Conservation (phyloP, 495 filamentous ascomycete species). For the Pseudomonodictys pantanalensis region DNA sequence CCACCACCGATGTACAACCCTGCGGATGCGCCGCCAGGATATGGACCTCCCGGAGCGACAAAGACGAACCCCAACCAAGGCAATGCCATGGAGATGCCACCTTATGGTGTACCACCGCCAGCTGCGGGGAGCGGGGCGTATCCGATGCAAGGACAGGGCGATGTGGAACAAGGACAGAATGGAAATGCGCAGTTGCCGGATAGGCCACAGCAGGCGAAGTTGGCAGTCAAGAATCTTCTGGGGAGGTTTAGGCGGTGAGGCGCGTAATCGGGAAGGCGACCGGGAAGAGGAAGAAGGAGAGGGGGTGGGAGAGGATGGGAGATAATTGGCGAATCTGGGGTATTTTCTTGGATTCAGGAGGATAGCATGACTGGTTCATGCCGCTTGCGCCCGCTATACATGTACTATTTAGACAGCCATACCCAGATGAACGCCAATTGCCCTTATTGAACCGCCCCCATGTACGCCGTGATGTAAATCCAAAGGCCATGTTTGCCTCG, state of each 20-base stretch:
- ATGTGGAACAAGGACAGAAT: slow-evolving; percentile 20
- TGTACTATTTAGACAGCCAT: slow-evolving; percentile 6
- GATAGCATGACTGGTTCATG: slow-evolving; percentile 7
- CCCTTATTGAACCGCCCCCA: too few relatives aligned
- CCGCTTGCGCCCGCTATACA: neutral
- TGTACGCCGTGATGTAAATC: too few relatives aligned
- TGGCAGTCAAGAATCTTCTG: slow-evolving; percentile 18
- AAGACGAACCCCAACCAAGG: slow-evolving; percentile 61
- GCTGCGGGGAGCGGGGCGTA: slow-evolving; percentile 9
- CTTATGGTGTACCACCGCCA: neutral
- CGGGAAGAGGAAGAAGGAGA: neutral
- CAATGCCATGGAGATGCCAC: slow-evolving; percentile 22
- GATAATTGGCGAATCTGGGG: neutral
- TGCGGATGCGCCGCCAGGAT: slow-evolving; percentile 50
- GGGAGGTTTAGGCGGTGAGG: slow-evolving; percentile 14
- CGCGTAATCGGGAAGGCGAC: neutral
- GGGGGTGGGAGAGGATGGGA: neutral
- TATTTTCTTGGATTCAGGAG: neutral
- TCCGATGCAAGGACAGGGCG: slow-evolving; percentile 1
- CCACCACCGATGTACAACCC: slow-evolving; percentile 48
- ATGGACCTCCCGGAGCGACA: slow-evolving; percentile 53
- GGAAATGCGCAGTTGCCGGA: slow-evolving; percentile 17
- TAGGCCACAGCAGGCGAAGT: slow-evolving; percentile 26
- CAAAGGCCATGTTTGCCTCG: too few relatives aligned
- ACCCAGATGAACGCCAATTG: neutral